These are phyloP conservation scores for Brassica napus DNA, from an alignment of 345 rosid species.

Conservation along the genomic window DNA sequence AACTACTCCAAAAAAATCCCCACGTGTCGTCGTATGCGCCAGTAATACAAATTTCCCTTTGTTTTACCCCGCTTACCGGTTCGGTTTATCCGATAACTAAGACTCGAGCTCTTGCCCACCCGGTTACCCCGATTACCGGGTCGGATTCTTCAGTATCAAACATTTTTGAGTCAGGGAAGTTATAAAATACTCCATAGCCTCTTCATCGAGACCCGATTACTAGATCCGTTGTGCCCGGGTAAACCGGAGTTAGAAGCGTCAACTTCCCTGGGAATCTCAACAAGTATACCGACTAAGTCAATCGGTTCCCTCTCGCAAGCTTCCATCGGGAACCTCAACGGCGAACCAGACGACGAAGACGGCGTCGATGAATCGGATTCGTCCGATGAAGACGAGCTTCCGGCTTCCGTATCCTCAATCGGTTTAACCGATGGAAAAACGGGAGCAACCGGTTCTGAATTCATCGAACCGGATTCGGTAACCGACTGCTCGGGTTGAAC, in stretches of 20 bases:
- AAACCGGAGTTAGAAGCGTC: conserved; percentile 30
- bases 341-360: conserved; percentile 25
- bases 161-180: background rate
- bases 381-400: conserved; percentile 39
- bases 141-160: conserved; percentile 26
- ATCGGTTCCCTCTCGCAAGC: conserved; percentile 37
- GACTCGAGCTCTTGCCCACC: background rate
- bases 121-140: background rate
- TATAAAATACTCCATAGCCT: background rate
- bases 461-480: background rate
- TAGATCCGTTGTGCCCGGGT: conserved; percentile 3
- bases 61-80: conserved; percentile 8
- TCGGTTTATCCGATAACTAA: background rate
- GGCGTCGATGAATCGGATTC: conserved; percentile 34
- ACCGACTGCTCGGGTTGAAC: conserved; percentile 40
- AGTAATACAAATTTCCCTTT: conserved; percentile 1
- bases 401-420: conserved; percentile 32
- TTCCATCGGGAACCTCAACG: conserved; percentile 37
- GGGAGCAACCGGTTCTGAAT: conserved; percentile 15
- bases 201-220: conserved; percentile 13
- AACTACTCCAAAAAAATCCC: background rate
- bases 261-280: conserved; percentile 43
- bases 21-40: conserved; percentile 28
- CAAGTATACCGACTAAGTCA: conserved; percentile 32
- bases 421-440: conserved; percentile 22